Percentiles rank a stretch among this genome's conserved stretches.
phyloP scores from a whole-genome alignment of 1,284 basidiomycete species.

The Naganishia liquefaciens region DNA sequence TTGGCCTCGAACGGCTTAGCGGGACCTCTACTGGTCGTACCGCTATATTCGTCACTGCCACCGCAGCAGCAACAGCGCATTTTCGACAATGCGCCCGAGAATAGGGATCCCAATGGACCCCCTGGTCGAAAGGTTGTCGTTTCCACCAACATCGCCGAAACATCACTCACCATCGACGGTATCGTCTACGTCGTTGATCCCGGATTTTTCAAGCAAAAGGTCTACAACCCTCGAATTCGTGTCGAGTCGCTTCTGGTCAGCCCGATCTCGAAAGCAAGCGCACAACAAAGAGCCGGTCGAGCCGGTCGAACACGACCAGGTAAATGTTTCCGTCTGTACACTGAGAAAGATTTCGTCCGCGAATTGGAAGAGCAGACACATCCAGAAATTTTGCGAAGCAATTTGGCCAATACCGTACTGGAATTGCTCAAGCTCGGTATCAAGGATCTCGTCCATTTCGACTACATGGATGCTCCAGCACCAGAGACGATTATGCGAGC shows the following conservation, averaged over 20 bases:
- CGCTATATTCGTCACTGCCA: conserved; percentile 90
- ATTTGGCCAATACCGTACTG: conserved; percentile 89
- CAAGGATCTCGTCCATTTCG: conserved; percentile 88
- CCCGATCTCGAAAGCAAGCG: conserved; percentile 94
- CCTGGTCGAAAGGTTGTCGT: conserved; percentile 92
- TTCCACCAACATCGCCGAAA: conserved; percentile 97
- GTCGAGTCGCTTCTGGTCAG: conserved; percentile 92
- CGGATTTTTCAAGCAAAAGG: conserved; percentile 95
- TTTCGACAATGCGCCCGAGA: conserved; percentile 79
- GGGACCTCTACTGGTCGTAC: conserved; percentile 83
- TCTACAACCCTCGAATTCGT: conserved; percentile 94
- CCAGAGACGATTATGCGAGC: conserved; percentile 98
- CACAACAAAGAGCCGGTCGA: conserved; percentile 93
- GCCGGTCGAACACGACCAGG: conserved; percentile 94
- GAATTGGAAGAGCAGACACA: conserved; percentile 95
- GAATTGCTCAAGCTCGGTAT: conserved; percentile 92
- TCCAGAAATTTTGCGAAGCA: conserved; percentile 90
- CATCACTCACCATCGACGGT: conserved; percentile 95
- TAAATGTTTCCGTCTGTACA: conserved; percentile 96
- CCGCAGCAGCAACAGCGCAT: conserved; percentile 92
- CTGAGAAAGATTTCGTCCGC: conserved; percentile 94
- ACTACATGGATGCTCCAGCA: conserved; percentile 90
- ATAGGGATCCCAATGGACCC: conserved; percentile 67
- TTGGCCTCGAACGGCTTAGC: conserved; percentile 69
- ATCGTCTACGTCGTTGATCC: conserved; percentile 99